A percentile compares a stretch with the other conserved stretches of the same genome.
phyloP scores from a whole-genome alignment of 176 grass and related monocot species.

The Pharus latifolius region DNA sequence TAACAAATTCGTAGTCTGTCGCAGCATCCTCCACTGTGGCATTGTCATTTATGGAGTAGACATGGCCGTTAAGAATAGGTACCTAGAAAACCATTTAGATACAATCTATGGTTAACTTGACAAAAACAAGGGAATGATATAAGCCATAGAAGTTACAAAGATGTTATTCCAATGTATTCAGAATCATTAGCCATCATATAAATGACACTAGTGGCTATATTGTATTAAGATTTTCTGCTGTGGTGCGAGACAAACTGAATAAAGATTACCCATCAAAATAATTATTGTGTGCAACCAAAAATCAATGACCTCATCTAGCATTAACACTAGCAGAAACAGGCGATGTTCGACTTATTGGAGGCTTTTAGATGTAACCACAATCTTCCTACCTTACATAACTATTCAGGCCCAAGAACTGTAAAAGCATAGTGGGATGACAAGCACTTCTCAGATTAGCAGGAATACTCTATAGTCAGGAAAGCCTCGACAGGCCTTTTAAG shows the following conservation, averaged over 20 bases:
- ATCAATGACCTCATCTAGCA: neutral
- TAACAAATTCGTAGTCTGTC: constrained; percentile 64
- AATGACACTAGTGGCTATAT: neutral
- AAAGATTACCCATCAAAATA: neutral
- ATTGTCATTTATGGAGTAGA: constrained; percentile 84
- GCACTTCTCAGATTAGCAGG: neutral
- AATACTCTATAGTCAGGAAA: too few species aligned
- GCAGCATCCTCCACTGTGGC: constrained; percentile 65
- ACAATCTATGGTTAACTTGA: neutral
- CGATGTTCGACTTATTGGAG: neutral
- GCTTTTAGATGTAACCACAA: neutral
- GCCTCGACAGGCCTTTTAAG: neutral
- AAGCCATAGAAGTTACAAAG: neutral
- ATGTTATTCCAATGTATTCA: neutral
- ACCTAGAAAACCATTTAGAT: constrained; percentile 28
- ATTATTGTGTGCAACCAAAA: neutral
- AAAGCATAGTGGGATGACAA: neutral
- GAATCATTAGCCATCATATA: neutral
- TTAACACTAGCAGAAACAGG: neutral
- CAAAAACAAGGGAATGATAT: neutral
- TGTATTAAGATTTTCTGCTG: neutral
- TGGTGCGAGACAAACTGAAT: constrained; percentile 4
- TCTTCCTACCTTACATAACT: neutral
- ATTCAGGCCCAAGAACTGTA: neutral
- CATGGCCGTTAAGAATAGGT: constrained; percentile 50